These are phyloP conservation scores for Casuarina equisetifolia DNA, from an alignment of 306 rosid species.

Conservation along the genomic window DNA sequence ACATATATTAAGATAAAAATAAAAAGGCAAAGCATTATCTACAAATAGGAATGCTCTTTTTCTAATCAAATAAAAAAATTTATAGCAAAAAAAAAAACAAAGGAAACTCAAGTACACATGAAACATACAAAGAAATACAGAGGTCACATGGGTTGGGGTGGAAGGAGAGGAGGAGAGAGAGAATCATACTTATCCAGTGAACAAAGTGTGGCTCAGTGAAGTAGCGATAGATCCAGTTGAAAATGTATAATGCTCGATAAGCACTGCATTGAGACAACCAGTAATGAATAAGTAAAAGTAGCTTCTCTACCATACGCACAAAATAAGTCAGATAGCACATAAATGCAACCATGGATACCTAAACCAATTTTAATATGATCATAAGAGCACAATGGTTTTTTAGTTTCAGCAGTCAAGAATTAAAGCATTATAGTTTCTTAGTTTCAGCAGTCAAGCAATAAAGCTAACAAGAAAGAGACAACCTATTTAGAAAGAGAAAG, in stretches of 20 bases:
- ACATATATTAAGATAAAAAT: too few relatives aligned
- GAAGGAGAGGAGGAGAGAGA: slow-evolving; percentile 17
- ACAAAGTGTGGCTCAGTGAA: slow-evolving; percentile 72
- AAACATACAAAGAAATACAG: neutral
- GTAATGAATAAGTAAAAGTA: slow-evolving; percentile 1
- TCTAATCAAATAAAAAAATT: neutral
- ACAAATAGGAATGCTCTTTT: neutral
- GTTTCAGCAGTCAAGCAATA: neutral
- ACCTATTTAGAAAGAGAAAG: neutral
- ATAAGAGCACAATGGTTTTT: neutral
- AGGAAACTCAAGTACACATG: neutral
- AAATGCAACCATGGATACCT: neutral
- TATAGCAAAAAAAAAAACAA: neutral
- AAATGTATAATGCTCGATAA: slow-evolving; percentile 73
- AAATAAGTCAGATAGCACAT: neutral
- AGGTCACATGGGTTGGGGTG: neutral
- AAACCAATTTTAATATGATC: neutral
- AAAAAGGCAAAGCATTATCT: neutral
- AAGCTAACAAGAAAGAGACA: neutral
- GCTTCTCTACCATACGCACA: slow-evolving; percentile 11
- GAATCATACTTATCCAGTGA: slow-evolving; percentile 79
- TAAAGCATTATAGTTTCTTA: neutral
- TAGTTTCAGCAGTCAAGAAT: neutral
- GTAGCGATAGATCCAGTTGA: slow-evolving; percentile 93
- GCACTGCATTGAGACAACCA: slow-evolving; percentile 60